phyloP scores from a whole-genome alignment of 805 yeast genomes.

The Pichia heedii region DNA sequence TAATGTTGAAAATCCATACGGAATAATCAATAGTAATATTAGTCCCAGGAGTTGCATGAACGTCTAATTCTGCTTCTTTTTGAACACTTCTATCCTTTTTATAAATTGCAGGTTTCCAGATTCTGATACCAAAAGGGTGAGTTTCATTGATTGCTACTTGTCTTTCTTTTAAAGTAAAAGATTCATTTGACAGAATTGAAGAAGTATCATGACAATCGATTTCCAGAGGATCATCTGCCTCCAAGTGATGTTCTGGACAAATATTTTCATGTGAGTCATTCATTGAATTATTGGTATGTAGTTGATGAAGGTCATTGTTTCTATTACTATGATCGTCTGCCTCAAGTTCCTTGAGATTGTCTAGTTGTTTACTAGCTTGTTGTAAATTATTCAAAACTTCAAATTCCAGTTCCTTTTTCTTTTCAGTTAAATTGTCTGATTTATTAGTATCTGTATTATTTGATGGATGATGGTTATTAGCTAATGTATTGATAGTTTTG shows the following conservation, averaged over 20 bases:
- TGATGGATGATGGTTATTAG: background rate
- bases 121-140: slow-evolving; percentile 96
- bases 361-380: slow-evolving; percentile 19
- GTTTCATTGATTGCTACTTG: slow-evolving; percentile 95
- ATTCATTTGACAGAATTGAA: slow-evolving; percentile 51
- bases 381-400: slow-evolving; percentile 21
- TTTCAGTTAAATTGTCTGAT: slow-evolving; percentile 1
- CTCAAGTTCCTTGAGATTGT: slow-evolving; percentile 23
- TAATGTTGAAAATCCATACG: slow-evolving; percentile 55
- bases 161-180: slow-evolving; percentile 81
- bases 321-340: slow-evolving; percentile 16
- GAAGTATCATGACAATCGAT: slow-evolving; percentile 29
- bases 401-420: slow-evolving; percentile 19
- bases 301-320: background rate
- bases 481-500: slow-evolving; percentile 4
- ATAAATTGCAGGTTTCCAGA: slow-evolving; percentile 97
- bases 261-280: background rate
- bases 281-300: no score
- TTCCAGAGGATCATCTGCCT: slow-evolving; percentile 8
- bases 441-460: slow-evolving; percentile 18
- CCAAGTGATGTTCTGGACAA: slow-evolving; percentile 9
- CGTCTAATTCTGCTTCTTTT: slow-evolving; percentile 83
- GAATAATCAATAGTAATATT: slow-evolving; percentile 43
- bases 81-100: slow-evolving; percentile 90
- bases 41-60: slow-evolving; percentile 59